Base-by-base conservation (phyloP, 2,329 filamentous ascomycete species). In the Paracamarosporium sp. region DNA sequence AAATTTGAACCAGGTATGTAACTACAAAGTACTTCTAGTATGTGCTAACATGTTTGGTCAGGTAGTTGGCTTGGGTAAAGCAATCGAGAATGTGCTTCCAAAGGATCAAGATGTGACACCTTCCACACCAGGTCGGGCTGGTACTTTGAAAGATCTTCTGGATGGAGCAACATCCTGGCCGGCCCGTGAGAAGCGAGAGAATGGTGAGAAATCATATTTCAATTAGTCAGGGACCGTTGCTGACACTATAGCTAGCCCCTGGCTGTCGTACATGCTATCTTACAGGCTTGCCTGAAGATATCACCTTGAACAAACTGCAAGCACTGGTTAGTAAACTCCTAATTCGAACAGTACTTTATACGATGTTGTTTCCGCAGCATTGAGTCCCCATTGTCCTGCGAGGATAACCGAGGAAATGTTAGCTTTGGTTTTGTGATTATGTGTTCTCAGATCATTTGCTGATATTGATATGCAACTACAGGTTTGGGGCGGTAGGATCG, bases 401-500 rank as follows among this genome's bases (percentile, higher is more conserved):
- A n/a, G n/a, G n/a, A n/a, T n/a, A n/a, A n/a, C n/a, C n/a, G n/a
- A n/a, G n/a, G n/a, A n/a, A n/a, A n/a, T n/a, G n/a, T n/a, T n/a
- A n/a, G n/a, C n/a, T n/a, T n/a, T n/a, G n/a, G n/a, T n/a, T n/a
- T n/a, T n/a, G n/a, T n/a, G n/a, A n/a, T n/a, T n/a, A n/a, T n/a
- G n/a, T n/a, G n/a, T n/a, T n/a, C n/a, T 24, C 3, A 30, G 15
- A 13, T n/a, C 41, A 22, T 33, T 15, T 15, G 33, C 33, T 38
- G 11, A 50, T 15, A 17, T 30, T 30, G 17, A 35, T 28, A 8
- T n/a, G 22, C 8, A 6, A 5, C 25, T n/a, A 38, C 7, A 50
- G 47, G 33, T 78, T 6, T 78, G 76, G 76, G 74, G 75, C 31
- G 76, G 76, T 28, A 64, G 60, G 17, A 53, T 78, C 13, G 74